Evolutionary conservation across 192 early-diverging fungal species (phyloP).

Genomic region (Coemansia asiatica): DNA sequence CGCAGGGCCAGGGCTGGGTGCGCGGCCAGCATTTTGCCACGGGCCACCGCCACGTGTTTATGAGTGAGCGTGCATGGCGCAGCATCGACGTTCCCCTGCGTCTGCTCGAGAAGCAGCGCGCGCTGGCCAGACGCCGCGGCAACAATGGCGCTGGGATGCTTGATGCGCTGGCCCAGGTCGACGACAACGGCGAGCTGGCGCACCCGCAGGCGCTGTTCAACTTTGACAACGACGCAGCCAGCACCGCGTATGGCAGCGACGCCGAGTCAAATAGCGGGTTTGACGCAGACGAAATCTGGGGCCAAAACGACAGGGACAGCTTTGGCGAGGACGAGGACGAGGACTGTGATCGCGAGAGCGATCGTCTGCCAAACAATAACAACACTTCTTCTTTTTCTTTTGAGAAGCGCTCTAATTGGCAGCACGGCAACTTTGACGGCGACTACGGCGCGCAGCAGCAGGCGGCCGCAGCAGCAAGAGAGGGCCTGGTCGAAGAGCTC

Average conservation of each 20-base stretch:
- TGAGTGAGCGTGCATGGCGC: conserved; percentile 66
- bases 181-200: conserved; percentile 30
- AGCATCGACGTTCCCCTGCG: conserved; percentile 64
- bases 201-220: conserved; percentile 29
- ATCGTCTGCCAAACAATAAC: no score
- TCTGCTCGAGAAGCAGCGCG: conserved; percentile 60
- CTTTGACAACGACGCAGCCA: conserved; percentile 20
- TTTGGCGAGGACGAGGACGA: no score
- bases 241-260: conserved; percentile 40
- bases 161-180: conserved; percentile 31
- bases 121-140: conserved; percentile 22
- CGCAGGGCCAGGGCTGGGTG: conserved; percentile 49
- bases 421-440: conserved; percentile 18
- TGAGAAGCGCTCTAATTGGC: conserved; percentile 5
- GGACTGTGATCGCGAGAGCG: background rate
- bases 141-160: conserved; percentile 28
- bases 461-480: conserved; percentile 55
- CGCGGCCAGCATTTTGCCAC: conserved; percentile 53
- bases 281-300: no score
- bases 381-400: no score
- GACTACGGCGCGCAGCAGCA: conserved; percentile 16
- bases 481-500: conserved; percentile 80
- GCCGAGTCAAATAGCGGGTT: conserved; percentile 21
- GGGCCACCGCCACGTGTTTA: conserved; percentile 62
- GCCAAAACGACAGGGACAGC: no score